Evolutionary conservation across 2,329 filamentous ascomycete species (phyloP).

Genomic region (Purpureocillium takamizusanense): DNA sequence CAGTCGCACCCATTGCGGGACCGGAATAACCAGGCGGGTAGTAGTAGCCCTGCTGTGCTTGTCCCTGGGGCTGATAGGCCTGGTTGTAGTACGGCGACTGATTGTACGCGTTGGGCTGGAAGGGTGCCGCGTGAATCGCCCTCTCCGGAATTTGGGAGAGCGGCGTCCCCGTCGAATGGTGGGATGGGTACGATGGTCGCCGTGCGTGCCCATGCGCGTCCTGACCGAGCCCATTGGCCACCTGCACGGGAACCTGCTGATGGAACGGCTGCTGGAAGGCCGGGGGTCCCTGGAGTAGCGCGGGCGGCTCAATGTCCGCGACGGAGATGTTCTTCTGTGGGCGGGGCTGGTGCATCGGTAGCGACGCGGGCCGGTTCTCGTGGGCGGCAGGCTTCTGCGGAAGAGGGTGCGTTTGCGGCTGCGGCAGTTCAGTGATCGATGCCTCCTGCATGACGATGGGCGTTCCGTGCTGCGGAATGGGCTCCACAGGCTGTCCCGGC

Average conservation of each 20-base stretch:
- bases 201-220: slow-evolving; percentile 57
- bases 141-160: slow-evolving; percentile 88
- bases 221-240: slow-evolving; percentile 46
- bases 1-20: slow-evolving; percentile 41
- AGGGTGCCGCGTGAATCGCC: slow-evolving; percentile 81
- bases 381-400: slow-evolving; percentile 50
- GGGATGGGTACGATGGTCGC: slow-evolving; percentile 60
- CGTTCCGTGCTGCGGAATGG: slow-evolving; percentile 8
- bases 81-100: slow-evolving; percentile 50
- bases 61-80: slow-evolving; percentile 12
- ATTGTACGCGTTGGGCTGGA: slow-evolving; percentile 66
- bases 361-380: slow-evolving; percentile 40
- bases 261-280: slow-evolving; percentile 91
- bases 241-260: slow-evolving; percentile 79
- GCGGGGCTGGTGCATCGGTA: slow-evolving; percentile 86
- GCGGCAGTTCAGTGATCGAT: slow-evolving; percentile 43
- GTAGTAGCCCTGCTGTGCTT: slow-evolving; percentile 54
- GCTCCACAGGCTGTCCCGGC: slow-evolving; percentile 10
- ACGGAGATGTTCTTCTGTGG: slow-evolving; percentile 93
- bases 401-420: slow-evolving; percentile 48
- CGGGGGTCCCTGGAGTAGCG: slow-evolving; percentile 48
- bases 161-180: slow-evolving; percentile 67
- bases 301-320: slow-evolving; percentile 82
- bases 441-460: slow-evolving; percentile 13
- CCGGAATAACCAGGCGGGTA: slow-evolving; percentile 48